phyloP scores from a whole-genome alignment of 2,329 filamentous ascomycete genomes.

The Alternaria rosae region DNA sequence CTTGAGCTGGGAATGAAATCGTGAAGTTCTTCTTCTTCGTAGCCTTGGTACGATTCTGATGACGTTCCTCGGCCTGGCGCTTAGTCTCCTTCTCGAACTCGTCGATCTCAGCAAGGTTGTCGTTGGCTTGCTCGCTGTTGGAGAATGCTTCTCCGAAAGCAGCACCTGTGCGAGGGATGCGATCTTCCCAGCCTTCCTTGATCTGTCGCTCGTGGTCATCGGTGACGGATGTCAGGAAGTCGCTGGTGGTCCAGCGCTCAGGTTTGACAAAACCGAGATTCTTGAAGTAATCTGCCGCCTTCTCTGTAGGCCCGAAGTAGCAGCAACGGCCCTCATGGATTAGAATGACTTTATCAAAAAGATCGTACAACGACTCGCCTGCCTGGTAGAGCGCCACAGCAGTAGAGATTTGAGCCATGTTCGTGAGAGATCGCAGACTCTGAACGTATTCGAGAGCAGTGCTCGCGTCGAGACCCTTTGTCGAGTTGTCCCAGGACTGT shows the following conservation, averaged over 20 bases:
- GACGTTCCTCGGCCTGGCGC: constrained; percentile 41
- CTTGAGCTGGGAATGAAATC: constrained; percentile 49
- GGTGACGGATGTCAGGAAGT: constrained; percentile 77
- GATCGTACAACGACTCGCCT: constrained; percentile 48
- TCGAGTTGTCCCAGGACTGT: constrained; percentile 66
- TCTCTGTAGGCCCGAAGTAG: constrained; percentile 69
- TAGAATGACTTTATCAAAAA: constrained; percentile 52
- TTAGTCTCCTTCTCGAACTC: constrained; percentile 49
- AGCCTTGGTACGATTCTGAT: constrained; percentile 42
- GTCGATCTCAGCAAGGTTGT: constrained; percentile 51
- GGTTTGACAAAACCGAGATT: constrained; percentile 73
- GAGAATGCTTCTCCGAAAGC: constrained; percentile 61
- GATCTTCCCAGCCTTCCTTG: constrained; percentile 64
- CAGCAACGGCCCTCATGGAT: constrained; percentile 52
- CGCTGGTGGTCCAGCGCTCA: constrained; percentile 71
- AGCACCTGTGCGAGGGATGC: constrained; percentile 62
- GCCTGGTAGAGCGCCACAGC: constrained; percentile 77
- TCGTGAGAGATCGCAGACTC: constrained; percentile 69
- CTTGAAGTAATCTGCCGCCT: constrained; percentile 71
- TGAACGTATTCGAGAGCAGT: constrained; percentile 78
- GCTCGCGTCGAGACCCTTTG: constrained; percentile 74
- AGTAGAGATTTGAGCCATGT: constrained; percentile 68
- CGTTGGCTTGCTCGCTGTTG: constrained; percentile 46
- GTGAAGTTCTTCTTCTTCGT: constrained; percentile 54
- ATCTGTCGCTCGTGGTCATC: constrained; percentile 66